Base-by-base conservation (phyloP, 192 early-diverging fungal genomes). In the Rhizoclosmatium sp. region DNA sequence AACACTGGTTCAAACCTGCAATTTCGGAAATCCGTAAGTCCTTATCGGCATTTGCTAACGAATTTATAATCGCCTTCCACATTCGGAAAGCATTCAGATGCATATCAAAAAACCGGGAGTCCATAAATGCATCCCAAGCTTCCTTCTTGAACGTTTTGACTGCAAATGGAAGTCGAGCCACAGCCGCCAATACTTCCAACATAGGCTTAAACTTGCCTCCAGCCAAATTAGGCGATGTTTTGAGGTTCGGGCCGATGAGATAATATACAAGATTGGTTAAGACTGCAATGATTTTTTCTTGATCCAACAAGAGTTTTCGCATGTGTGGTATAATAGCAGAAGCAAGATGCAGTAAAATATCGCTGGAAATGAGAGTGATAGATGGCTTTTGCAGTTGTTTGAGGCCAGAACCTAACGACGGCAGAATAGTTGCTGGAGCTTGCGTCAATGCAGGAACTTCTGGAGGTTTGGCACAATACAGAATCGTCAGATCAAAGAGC, bases 251-350 rank as follows among this genome's bases (percentile, higher is more conserved):
- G 0, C 82, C 88, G 40, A 95, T 87, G 40, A 93, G 87, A 84
- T 95, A 95, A 76, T 97, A 94, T 80, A 95, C 89, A n/a, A 95
- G 45, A 75, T 94, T 95, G 14, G 86, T 87, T 3, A 93, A 66
- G 0, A 93, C 71, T 2, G 83, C 82, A 45, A 91, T 84, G 59
- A 93, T 87, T 2, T 89, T 84, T 77, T 95, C 94, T 64, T 92
- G 91, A 75, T 97, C 95, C 4, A 85, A 87, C 45, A 95, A 74
- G 60, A 93, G 80, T n/a, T 83, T 83, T 31, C 92, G 81, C 42
- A 97, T 62, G 66, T 89, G 88, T 4, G 95, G 92, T 12, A 97
- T 86, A 1, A 94, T 89, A 4, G 79, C 16, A 21, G 41, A 69
- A 48, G 89, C 78, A 61, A 92, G 59, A 80, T 87, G 86, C 68